Conservation (phyloP, 164 flowering plant species). For the Saururus chinensis region DNA sequence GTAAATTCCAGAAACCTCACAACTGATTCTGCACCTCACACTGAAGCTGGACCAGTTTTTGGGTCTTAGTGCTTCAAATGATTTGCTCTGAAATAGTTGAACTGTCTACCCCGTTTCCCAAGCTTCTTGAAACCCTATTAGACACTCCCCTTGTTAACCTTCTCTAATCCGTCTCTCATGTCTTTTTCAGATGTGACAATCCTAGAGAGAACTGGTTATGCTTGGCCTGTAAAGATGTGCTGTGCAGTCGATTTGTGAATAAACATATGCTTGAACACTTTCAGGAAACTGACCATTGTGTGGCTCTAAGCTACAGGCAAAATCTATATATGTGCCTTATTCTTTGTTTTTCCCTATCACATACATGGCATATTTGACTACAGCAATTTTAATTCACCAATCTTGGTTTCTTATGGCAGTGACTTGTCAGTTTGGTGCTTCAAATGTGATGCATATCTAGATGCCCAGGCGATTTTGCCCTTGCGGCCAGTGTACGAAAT, state of each 20-base stretch:
- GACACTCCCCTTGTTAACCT: neutral
- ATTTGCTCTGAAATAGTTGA: neutral
- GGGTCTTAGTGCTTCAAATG: neutral
- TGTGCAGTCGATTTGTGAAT: conserved; percentile 87
- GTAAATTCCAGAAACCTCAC: neutral
- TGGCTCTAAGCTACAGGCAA: conserved; percentile 85
- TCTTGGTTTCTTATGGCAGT: conserved; percentile 27
- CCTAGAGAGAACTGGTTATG: conserved; percentile 85
- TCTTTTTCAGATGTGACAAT: conserved; percentile 47
- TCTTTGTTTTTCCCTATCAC: neutral
- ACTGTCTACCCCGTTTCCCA: too few species aligned
- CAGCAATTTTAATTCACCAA: neutral
- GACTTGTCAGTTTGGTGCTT: conserved; percentile 96
- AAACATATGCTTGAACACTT: conserved; percentile 85
- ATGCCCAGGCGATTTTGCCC: conserved; percentile 60
- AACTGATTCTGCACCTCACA: neutral
- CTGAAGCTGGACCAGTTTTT: neutral
- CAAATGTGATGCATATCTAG: conserved; percentile 73
- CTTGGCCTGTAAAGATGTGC: conserved; percentile 69
- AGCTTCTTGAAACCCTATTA: neutral
- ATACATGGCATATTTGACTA: too few species aligned
- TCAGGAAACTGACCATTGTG: conserved; percentile 41
- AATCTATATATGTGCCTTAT: neutral
- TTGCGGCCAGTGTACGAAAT: conserved; percentile 55
- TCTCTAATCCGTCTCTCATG: neutral